Conservation (phyloP, 768 basidiomycete species). For the Scleroderma bovista region DNA sequence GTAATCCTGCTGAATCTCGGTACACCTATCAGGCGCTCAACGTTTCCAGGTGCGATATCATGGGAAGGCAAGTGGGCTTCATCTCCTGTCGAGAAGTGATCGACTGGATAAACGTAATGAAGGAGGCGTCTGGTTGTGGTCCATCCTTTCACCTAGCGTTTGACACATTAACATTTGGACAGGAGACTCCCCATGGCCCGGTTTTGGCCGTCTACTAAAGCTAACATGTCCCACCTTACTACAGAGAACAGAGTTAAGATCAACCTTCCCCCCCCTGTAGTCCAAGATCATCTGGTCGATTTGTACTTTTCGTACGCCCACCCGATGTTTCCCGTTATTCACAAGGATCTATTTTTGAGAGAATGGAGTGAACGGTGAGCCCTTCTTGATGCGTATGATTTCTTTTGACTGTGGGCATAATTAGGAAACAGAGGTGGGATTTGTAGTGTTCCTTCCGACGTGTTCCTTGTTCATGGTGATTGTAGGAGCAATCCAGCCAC, state of each 20-base stretch:
- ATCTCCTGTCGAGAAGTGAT: slow-evolving; percentile 61
- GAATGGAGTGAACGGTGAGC: slow-evolving; percentile 54
- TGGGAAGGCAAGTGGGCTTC: slow-evolving; percentile 69
- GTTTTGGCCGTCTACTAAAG: slow-evolving; percentile 61
- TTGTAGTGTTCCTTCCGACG: too few species aligned
- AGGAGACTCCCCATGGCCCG: slow-evolving; percentile 73
- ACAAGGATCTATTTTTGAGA: slow-evolving; percentile 61
- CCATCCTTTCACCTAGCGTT: slow-evolving; percentile 4
- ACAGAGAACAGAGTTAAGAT: slow-evolving; percentile 41
- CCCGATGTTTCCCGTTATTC: slow-evolving; percentile 77
- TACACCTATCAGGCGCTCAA: background rate
- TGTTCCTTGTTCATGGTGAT: slow-evolving; percentile 4
- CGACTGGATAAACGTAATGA: slow-evolving; percentile 64
- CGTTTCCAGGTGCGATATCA: slow-evolving; percentile 71
- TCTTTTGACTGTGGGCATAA: slow-evolving; percentile 1
- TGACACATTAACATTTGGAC: slow-evolving; percentile 12
- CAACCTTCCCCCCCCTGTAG: slow-evolving; percentile 51
- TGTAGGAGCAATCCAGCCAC: slow-evolving; percentile 34
- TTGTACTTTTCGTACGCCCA: slow-evolving; percentile 83
- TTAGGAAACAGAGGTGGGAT: slow-evolving; percentile 25
- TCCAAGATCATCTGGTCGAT: slow-evolving; percentile 64
- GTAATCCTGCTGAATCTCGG: slow-evolving; percentile 26
- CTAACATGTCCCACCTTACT: slow-evolving; percentile 31
- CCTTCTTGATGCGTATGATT: background rate
- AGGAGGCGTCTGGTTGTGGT: slow-evolving; percentile 59